Evolutionary conservation across 1,284 basidiomycete species (phyloP).

Genomic region (Somion occarium): DNA sequence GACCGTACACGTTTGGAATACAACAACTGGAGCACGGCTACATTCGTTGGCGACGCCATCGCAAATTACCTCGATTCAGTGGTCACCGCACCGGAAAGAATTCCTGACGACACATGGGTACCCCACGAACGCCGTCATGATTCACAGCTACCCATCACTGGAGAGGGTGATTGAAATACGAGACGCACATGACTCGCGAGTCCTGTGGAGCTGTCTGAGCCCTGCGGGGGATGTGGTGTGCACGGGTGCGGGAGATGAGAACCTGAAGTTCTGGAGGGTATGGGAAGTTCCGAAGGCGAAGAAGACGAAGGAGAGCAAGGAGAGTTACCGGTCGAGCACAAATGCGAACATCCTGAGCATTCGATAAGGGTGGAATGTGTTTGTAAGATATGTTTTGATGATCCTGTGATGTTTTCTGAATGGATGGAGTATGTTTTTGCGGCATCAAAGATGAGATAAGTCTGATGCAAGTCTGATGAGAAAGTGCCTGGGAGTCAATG

Average conservation of each 20-base stretch:
- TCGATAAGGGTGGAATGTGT: slow-evolving; percentile 13
- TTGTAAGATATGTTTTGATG: background rate
- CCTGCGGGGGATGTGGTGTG: slow-evolving; percentile 88
- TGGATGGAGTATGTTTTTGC: no score
- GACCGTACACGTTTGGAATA: slow-evolving; percentile 92
- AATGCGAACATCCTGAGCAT: slow-evolving; percentile 25
- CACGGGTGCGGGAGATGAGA: slow-evolving; percentile 91
- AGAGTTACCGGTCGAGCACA: slow-evolving; percentile 27
- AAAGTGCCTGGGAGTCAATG: no score
- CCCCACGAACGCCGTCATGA: slow-evolving; percentile 53
- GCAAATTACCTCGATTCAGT: slow-evolving; percentile 92
- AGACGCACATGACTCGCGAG: slow-evolving; percentile 88
- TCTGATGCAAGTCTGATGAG: background rate
- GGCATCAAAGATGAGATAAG: no score
- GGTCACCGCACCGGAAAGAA: slow-evolving; percentile 88
- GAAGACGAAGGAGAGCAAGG: slow-evolving; percentile 44
- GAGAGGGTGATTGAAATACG: slow-evolving; percentile 82
- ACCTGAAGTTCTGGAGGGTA: slow-evolving; percentile 88
- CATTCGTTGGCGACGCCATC: slow-evolving; percentile 81
- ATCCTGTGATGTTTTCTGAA: background rate
- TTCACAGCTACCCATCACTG: slow-evolving; percentile 50
- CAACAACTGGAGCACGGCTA: slow-evolving; percentile 83
- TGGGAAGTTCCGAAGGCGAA: slow-evolving; percentile 62
- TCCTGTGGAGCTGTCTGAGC: slow-evolving; percentile 80
- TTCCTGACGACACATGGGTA: slow-evolving; percentile 92